Percentiles rank a stretch among this genome's conserved stretches.
Evolutionary conservation across 441 rosid genomes (phyloP).

Genomic region (Populus hybrid): DNA sequence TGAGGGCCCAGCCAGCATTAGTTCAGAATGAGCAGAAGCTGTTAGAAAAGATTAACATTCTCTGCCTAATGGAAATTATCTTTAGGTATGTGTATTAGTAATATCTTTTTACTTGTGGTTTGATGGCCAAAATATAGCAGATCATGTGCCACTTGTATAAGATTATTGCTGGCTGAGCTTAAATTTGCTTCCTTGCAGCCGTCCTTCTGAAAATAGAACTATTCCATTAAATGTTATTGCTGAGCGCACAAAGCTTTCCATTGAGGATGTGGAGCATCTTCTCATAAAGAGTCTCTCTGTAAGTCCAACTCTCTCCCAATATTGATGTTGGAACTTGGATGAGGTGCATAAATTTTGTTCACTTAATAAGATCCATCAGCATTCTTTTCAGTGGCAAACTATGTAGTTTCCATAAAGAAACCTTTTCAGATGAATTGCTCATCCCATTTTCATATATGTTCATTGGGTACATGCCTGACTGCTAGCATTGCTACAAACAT

Average conservation of each 20-base stretch:
- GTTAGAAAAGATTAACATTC: conserved; percentile 90
- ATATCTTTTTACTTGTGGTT: conserved; percentile 7
- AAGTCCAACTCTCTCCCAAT: conserved; percentile 25
- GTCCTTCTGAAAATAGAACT: conserved; percentile 89
- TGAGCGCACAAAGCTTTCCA: conserved; percentile 69
- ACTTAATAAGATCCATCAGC: not conserved
- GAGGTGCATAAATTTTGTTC: no score
- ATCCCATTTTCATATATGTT: no score
- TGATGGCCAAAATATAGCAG: not conserved
- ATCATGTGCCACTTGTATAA: not conserved
- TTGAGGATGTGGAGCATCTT: conserved; percentile 94
- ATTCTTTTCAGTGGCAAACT: not conserved
- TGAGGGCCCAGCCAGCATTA: conserved; percentile 89
- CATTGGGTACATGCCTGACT: conserved; percentile 15
- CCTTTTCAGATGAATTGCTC: conserved; percentile 43
- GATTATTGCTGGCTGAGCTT: conserved; percentile 3
- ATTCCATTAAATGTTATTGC: conserved; percentile 81
- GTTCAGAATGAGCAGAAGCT: conserved; percentile 85
- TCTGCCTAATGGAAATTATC: conserved; percentile 94
- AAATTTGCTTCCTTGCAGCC: conserved; percentile 54
- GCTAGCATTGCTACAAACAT: conserved; percentile 7
- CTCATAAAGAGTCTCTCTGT: conserved; percentile 94
- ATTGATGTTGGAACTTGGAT: not conserved
- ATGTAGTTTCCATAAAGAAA: not conserved
- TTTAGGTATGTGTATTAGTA: conserved; percentile 57